These are phyloP conservation scores for Leishmania tarentolae DNA, from an alignment of 208 protist species.

Conservation along the genomic window DNA sequence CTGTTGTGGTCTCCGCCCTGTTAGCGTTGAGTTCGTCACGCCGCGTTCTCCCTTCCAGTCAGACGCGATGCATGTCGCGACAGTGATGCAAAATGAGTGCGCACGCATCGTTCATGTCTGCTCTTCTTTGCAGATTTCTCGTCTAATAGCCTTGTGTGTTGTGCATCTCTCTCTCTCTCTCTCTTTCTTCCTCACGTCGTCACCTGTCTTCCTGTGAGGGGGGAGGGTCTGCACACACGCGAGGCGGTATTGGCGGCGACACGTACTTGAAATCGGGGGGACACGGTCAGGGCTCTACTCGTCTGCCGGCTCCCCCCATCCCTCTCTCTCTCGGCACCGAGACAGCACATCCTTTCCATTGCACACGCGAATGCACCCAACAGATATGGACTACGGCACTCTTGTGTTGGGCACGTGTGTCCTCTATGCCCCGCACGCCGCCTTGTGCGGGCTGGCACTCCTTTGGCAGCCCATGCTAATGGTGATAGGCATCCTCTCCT, in stretches of 20 bases:
- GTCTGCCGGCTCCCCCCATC: neutral
- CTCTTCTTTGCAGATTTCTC: neutral
- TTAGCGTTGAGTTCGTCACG: neutral
- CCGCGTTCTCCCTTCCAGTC: neutral
- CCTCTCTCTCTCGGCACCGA: neutral
- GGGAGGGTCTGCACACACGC: neutral
- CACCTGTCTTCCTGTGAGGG: neutral
- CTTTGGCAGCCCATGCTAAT: constrained; percentile 28
- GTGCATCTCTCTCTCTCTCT: neutral
- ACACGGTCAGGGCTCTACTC: neutral
- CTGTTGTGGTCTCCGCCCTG: too few relatives aligned
- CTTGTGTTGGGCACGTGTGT: constrained; percentile 22
- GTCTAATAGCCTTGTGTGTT: neutral
- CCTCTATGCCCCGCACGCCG: constrained; percentile 25
- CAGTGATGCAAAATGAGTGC: neutral
- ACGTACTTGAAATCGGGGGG: neutral
- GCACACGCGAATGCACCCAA: too few relatives aligned
- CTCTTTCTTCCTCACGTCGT: neutral
- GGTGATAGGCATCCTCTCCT: constrained; percentile 14
- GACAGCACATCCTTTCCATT: neutral
- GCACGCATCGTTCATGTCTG: neutral
- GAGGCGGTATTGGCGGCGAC: neutral
- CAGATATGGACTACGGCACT: neutral
- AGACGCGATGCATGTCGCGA: neutral
- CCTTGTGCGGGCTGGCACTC: constrained; percentile 10